A percentile compares a stretch with the other conserved stretches of the same genome.
Evolutionary conservation across 805 yeast species (phyloP).

Genomic region (Pichia cabralensis): DNA sequence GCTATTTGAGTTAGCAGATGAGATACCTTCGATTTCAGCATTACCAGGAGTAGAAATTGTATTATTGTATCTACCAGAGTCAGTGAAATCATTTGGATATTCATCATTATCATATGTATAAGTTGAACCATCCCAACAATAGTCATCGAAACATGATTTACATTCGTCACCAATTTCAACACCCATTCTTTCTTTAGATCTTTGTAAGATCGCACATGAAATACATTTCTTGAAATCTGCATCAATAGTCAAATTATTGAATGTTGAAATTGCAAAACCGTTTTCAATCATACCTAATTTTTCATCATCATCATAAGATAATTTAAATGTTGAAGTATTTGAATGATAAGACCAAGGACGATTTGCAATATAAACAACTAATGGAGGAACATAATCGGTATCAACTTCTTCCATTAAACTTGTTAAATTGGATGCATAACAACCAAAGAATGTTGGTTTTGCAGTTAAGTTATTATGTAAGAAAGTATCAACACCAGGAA

Average conservation of each 20-base stretch:
- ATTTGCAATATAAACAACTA: slow-evolving; percentile 72
- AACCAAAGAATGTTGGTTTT: slow-evolving; percentile 76
- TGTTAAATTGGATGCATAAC: slow-evolving; percentile 57
- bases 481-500: slow-evolving; percentile 62
- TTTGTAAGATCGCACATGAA: slow-evolving; percentile 74
- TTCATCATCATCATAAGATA: slow-evolving; percentile 51
- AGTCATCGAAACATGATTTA: slow-evolving; percentile 53
- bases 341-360: slow-evolving; percentile 53
- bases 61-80: slow-evolving; percentile 24
- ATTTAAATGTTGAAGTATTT: slow-evolving; percentile 64
- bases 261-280: slow-evolving; percentile 63
- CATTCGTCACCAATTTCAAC: slow-evolving; percentile 60
- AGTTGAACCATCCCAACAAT: slow-evolving; percentile 45
- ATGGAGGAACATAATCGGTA: slow-evolving; percentile 46
- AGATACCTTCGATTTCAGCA: background rate
- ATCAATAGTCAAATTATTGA: slow-evolving; percentile 59
- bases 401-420: slow-evolving; percentile 31
- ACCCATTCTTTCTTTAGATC: slow-evolving; percentile 63
- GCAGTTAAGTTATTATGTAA: slow-evolving; percentile 49
- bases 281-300: slow-evolving; percentile 53
- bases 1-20: slow-evolving; percentile 1
- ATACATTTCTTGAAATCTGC: slow-evolving; percentile 63
- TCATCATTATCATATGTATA: slow-evolving; percentile 10
- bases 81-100: slow-evolving; percentile 29
- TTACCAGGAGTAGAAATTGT: background rate